Conservation (phyloP, 805 yeast genomes). For the Myxozyma melibiosi region DNA sequence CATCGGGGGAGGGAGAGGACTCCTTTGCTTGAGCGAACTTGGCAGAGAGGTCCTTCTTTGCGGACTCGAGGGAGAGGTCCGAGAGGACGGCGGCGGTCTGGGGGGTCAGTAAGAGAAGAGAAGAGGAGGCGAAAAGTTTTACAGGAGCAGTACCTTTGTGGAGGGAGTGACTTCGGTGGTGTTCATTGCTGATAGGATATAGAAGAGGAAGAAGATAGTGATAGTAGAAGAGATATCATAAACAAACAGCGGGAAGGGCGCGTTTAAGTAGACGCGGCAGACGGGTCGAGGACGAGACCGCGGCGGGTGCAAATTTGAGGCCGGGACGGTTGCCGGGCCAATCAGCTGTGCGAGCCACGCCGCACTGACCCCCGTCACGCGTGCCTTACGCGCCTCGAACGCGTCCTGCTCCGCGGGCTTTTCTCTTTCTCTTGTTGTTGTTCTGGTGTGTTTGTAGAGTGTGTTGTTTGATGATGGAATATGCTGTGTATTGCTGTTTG, state of each 20-base stretch:
- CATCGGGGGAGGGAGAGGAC: constrained; percentile 6
- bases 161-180: constrained; percentile 30
- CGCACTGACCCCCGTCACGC: constrained; percentile 15
- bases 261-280: constrained; percentile 4
- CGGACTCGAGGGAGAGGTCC: constrained; percentile 27
- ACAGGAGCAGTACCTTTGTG: constrained; percentile 22
- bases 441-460: too few species aligned
- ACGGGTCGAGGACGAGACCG: background rate
- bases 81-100: constrained; percentile 32
- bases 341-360: background rate
- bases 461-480: background rate
- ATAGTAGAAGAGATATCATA: background rate
- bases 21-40: constrained; percentile 11
- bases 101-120: background rate
- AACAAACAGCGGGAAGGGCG: constrained; percentile 1
- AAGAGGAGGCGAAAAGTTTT: background rate
- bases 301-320: constrained; percentile 12
- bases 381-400: constrained; percentile 14
- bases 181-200: constrained; percentile 10
- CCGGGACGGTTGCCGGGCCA: constrained; percentile 12
- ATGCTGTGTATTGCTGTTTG: background rate
- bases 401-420: background rate
- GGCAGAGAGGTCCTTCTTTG: constrained; percentile 27
- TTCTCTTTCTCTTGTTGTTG: background rate
- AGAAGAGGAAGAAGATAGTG: background rate